These are phyloP conservation scores for Dalbergia cultrata DNA, from an alignment of 306 rosid species.

Conservation along the genomic window DNA sequence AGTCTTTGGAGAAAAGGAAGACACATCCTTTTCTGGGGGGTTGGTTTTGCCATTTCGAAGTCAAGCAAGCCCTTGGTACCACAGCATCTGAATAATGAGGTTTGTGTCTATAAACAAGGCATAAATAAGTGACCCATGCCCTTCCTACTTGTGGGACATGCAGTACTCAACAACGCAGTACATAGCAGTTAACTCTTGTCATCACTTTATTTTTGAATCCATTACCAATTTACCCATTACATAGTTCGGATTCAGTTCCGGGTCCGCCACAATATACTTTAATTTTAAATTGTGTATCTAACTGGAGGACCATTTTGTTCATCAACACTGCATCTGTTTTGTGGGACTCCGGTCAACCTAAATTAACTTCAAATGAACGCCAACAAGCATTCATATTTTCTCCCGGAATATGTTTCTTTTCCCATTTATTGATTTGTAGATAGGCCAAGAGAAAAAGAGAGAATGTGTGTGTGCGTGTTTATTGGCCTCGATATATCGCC, in stretches of 20 bases:
- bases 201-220: constrained; percentile 37
- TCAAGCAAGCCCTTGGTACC: constrained; percentile 49
- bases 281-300: neutral
- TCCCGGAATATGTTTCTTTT: neutral
- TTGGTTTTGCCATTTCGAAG: constrained; percentile 55
- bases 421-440: constrained; percentile 3
- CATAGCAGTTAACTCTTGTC: constrained; percentile 38
- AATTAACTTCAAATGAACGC: constrained; percentile 10
- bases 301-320: constrained; percentile 11
- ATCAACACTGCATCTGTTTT: neutral
- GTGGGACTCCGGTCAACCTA: constrained; percentile 36
- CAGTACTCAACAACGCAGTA: constrained; percentile 44
- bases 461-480: constrained; percentile 20
- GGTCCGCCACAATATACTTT: constrained; percentile 15
- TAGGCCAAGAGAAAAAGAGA: neutral
- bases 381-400: constrained; percentile 23
- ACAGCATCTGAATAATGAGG: constrained; percentile 43
- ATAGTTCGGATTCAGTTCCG: constrained; percentile 28
- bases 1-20: constrained; percentile 47
- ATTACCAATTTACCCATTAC: neutral
- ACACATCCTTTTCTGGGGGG: constrained; percentile 55
- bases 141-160: constrained; percentile 44
- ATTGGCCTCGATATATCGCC: neutral
- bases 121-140: constrained; percentile 51
- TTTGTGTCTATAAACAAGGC: constrained; percentile 31